Conservation (phyloP, 305 asterid genomes). For the Solanum hybrid region DNA sequence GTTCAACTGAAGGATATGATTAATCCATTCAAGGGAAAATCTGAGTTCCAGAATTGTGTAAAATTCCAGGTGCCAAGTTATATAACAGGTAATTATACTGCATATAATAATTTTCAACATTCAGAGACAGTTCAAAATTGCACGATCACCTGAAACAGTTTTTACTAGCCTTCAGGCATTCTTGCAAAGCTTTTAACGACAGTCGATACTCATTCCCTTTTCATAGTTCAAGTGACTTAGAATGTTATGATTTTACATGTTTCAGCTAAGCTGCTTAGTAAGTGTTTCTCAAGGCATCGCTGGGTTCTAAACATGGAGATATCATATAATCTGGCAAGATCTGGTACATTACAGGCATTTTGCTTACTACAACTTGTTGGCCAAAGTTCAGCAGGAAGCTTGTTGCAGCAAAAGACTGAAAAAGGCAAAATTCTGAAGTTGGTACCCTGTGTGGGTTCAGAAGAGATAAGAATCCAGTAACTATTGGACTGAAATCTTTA, state of each 20-base stretch:
- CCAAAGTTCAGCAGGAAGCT: background rate
- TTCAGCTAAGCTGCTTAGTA: background rate
- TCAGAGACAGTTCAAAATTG: background rate
- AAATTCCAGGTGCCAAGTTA: background rate
- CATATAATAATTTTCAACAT: background rate
- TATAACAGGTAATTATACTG: background rate
- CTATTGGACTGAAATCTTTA: background rate
- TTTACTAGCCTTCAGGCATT: background rate
- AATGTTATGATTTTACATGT: background rate
- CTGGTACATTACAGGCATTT: background rate
- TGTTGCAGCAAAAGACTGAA: background rate
- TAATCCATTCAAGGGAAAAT: background rate
- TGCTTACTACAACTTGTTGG: background rate
- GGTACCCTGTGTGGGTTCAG: background rate
- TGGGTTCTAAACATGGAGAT: background rate
- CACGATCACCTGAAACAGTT: background rate
- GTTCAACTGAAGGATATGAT: background rate
- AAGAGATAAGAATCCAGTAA: background rate
- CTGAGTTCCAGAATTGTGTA: background rate
- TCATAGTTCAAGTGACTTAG: background rate
- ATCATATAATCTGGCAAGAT: background rate
- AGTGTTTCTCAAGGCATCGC: background rate
- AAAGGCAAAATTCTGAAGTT: background rate
- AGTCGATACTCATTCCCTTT: background rate
- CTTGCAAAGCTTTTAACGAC: background rate